phyloP scores from a whole-genome alignment of 148 eudicot genomes.

The Rheum nobile region DNA sequence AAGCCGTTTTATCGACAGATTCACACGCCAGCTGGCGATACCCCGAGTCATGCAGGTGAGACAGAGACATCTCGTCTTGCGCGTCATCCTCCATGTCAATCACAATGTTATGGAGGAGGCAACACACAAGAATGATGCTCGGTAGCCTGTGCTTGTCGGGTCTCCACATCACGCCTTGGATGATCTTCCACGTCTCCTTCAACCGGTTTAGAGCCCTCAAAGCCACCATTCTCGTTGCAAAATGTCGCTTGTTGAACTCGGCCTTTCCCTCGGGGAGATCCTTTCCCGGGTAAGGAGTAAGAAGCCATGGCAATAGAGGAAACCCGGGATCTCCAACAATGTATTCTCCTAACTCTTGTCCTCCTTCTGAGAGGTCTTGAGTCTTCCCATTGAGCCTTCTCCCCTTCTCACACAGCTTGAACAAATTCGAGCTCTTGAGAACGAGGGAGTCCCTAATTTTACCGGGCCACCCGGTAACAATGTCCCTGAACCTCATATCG shows the following conservation, averaged over 20 bases:
- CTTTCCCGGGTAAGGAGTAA: slow-evolving; percentile 60
- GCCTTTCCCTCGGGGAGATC: slow-evolving; percentile 22
- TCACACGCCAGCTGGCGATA: slow-evolving; percentile 53
- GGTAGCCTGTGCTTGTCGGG: slow-evolving; percentile 81
- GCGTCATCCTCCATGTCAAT: slow-evolving; percentile 74
- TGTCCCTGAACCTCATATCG: slow-evolving; percentile 61
- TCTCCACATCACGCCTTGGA: slow-evolving; percentile 79
- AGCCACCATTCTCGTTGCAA: slow-evolving; percentile 56
- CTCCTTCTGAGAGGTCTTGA: slow-evolving; percentile 29
- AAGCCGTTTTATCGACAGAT: slow-evolving; percentile 38
- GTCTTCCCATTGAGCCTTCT: slow-evolving; percentile 47
- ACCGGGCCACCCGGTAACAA: slow-evolving; percentile 82
- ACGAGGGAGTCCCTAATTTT: slow-evolving; percentile 46
- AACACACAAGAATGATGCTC: slow-evolving; percentile 71
- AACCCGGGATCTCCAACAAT: slow-evolving; percentile 60
- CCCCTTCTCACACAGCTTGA: slow-evolving; percentile 48
- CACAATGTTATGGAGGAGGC: slow-evolving; percentile 73
- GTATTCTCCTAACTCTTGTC: slow-evolving; percentile 45
- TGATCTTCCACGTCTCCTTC: slow-evolving; percentile 77
- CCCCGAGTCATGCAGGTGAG: slow-evolving; percentile 42
- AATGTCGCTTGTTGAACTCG: slow-evolving; percentile 54
- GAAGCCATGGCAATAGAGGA: slow-evolving; percentile 66
- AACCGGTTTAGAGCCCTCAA: slow-evolving; percentile 53
- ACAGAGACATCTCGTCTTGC: slow-evolving; percentile 34
- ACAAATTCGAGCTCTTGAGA: slow-evolving; percentile 50